Conservation (phyloP, 108 stramenopile species). For the Cyclostephanos tholiformis region DNA sequence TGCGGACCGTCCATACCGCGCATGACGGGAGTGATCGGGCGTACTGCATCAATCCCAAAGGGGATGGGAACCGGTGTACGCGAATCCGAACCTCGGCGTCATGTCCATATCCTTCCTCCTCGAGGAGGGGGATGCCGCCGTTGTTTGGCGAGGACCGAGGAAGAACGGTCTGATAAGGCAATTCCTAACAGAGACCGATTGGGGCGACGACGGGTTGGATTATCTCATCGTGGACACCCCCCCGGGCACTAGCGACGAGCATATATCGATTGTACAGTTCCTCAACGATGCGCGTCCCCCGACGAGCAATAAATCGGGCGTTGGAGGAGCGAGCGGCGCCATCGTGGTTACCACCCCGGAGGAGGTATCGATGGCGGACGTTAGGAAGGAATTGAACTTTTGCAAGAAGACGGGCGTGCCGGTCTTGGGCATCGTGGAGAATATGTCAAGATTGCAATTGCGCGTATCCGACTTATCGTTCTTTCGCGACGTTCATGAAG, state of each 20-base stretch:
- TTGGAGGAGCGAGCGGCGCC: conserved; percentile 76
- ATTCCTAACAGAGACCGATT: conserved; percentile 94
- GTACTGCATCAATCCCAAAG: conserved; percentile 86
- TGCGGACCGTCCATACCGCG: conserved; percentile 97
- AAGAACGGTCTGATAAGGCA: conserved; percentile 99
- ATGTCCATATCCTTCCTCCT: conserved; percentile 98
- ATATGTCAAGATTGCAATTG: conserved; percentile 89
- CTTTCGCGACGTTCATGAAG: conserved; percentile 20
- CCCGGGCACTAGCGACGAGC: conserved; percentile 99
- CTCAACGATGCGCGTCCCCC: conserved; percentile 82
- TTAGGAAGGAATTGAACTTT: conserved; percentile 98
- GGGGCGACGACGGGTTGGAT: conserved; percentile 93
- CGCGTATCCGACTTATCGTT: conserved; percentile 66
- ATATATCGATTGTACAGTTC: conserved; percentile 97
- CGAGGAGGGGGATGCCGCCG: conserved; percentile 91
- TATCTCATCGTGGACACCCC: conserved; percentile 99
- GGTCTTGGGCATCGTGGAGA: conserved; percentile 97
- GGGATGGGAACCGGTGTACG: conserved; percentile 99
- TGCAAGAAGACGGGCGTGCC: conserved; percentile 94
- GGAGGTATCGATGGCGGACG: conserved; percentile 97
- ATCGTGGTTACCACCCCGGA: conserved; percentile 99
- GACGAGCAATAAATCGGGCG: conserved; percentile 10
- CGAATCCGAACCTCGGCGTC: conserved; percentile 88
- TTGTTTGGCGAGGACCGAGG: conserved; percentile 98
- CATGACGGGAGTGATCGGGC: conserved; percentile 74